Evolutionary conservation across 345 rosid species (phyloP), one percentile per base, ranked within the genome.

Genomic region (Eucalyptus sp.): DNA sequence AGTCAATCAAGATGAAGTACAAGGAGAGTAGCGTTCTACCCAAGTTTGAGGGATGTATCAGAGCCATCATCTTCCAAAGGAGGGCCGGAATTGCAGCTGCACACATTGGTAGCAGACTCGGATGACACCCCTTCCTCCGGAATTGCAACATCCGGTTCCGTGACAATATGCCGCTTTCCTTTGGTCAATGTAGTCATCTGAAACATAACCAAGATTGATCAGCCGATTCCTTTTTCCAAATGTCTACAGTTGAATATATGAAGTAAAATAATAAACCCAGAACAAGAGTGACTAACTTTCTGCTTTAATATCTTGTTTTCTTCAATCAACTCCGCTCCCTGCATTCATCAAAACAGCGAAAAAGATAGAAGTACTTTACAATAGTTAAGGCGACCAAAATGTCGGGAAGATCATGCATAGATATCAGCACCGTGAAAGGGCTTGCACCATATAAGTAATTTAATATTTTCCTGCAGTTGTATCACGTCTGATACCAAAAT

Each of bases 81-180:
- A 71, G 96, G 95, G 84, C 95, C 94, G n/a, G 96, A 92, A 90
- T 88, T 95, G 92, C 93, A 93, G 92, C 95, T 91, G 93, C 92
- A 94, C 31, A 91, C 92, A 60, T 94, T 92, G 80, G 94, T 90
- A 12, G 89, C 94, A 5, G 97, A 94, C 66, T 94, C 97, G 3
- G 96, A 92, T 9, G 96, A 96, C 89, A 93, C 15, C 46, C 96
- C 96, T 92, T 96, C 96, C 90, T 95, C 96, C 37, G 89, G 94
- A 15, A 89, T 87, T 7, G 48, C 92, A 11, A 37, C 58, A 81
- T 92, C 89, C 18, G 90, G 86, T 16, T 95, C 95, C 50, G 49
- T 4, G 52, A 87, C 20, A 4, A 13, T 88, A 27, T 41, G 88
- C 58, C 48, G 76, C 80, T 93, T 94, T 14, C 95, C 94, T 43